Evolutionary conservation across 2,329 filamentous ascomycete species (phyloP), one percentile per base, ranked within the genome.

Genomic region (Aotearoamyces nothofagi): DNA sequence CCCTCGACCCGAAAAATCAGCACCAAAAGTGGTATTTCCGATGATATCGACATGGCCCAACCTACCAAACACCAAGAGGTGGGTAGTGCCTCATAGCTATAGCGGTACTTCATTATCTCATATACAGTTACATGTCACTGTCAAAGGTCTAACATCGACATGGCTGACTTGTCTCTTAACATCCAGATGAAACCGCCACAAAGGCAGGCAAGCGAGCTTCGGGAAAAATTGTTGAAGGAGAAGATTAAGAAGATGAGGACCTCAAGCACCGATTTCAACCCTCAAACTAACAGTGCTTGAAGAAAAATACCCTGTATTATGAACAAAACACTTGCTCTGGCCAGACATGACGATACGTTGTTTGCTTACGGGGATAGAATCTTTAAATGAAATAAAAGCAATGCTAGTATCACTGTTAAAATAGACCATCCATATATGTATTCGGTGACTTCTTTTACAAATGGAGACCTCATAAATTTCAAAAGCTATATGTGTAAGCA

Each of bases 181-280:
- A 45, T 34, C 34, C 42, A 47, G 46, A 46, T 36, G 32, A 49
- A 55, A 45, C 52, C 50, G 30, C 48, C 50, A 26, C 53, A 57
- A 35, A 54, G 54, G 37, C 45, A 52, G 39, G 54, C 58, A 33
- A 63, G 53, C 38, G 53, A 62, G 41, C 47, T 58, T 34, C 54
- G 57, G 35, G 62, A 67, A 45, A 59, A 54, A 42, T 53, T 66
- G 42, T 48, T 66, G n/a, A 58, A 56, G 46, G 61, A 66, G 39
- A 58, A 55, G 46, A 63, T 67, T 39, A 63, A 61, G 52, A 60
- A 64, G 56, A 64, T 63, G 60, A 63, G 61, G 56, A 58, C 53
- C 50, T 60, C 56, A 43, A 60, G 53, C 49, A 54, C 49, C 32
- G 37, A 44, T 40, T 45, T 47, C 45, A 52, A 51, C 36, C 48